Evolutionary conservation across 2,329 filamentous ascomycete genomes (phyloP).

Genomic region (Neocucurbitaria cava): DNA sequence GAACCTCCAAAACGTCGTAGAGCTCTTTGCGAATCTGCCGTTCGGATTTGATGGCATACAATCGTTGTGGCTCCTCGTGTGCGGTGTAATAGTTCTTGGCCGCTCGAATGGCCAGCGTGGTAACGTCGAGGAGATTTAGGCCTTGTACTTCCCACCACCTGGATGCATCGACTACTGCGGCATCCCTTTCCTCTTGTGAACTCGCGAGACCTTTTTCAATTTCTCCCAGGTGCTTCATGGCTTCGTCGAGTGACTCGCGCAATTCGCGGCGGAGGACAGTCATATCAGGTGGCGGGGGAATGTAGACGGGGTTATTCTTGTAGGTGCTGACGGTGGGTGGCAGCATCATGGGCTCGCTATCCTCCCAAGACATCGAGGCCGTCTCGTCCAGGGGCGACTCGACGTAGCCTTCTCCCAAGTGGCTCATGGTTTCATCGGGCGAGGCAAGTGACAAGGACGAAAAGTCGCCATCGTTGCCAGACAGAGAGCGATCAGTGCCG

Average conservation of each 20-base stretch:
- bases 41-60: constrained; percentile 88
- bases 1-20: constrained; percentile 83
- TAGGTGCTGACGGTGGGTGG: constrained; percentile 98
- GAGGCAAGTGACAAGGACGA: constrained; percentile 32
- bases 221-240: constrained; percentile 71
- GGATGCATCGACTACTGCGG: constrained; percentile 52
- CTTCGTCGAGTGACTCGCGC: constrained; percentile 71
- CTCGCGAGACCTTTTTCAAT: constrained; percentile 51
- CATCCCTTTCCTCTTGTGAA: constrained; percentile 9
- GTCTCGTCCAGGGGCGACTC: constrained; percentile 64
- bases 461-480: constrained; percentile 37
- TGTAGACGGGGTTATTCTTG: constrained; percentile 79
- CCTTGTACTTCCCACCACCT: constrained; percentile 89
- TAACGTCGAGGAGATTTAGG: constrained; percentile 88
- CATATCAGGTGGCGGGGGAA: constrained; percentile 84
- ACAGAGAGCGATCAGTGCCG: constrained; percentile 38
- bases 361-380: constrained; percentile 59
- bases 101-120: constrained; percentile 92
- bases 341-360: constrained; percentile 78
- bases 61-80: constrained; percentile 83
- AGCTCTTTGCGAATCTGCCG: constrained; percentile 84
- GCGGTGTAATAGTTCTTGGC: constrained; percentile 97
- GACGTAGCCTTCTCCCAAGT: constrained; percentile 49
- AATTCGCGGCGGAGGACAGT: constrained; percentile 76
- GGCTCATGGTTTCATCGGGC: constrained; percentile 29